These are phyloP conservation scores for Teratosphaeria gauchensis DNA, from an alignment of 2,329 filamentous ascomycete species.

Conservation along the genomic window DNA sequence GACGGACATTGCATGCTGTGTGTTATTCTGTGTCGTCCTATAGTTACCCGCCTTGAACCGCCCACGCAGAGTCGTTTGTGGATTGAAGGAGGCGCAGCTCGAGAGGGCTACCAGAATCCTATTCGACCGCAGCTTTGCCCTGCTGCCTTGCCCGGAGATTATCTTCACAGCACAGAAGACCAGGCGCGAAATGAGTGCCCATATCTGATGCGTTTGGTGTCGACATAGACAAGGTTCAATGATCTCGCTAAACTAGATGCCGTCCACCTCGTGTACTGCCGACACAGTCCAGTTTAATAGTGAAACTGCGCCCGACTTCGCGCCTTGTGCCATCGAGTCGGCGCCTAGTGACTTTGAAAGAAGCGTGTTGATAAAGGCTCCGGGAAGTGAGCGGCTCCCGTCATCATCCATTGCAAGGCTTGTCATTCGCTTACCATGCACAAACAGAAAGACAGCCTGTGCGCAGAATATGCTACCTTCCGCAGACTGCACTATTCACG, in stretches of 20 bases:
- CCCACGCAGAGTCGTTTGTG: neutral
- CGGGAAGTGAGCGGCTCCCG: neutral
- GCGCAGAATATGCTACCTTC: slow-evolving; percentile 3
- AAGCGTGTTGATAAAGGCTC: neutral
- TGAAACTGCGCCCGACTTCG: neutral
- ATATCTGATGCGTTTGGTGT: neutral
- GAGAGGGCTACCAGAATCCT: neutral
- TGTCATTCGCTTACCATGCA: neutral
- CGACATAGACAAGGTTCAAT: neutral
- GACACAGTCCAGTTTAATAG: neutral
- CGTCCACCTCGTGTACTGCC: neutral
- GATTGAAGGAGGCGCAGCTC: neutral
- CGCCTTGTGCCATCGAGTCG: neutral
- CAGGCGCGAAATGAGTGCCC: neutral
- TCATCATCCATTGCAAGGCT: neutral
- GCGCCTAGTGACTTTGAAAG: neutral
- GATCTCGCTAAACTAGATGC: neutral
- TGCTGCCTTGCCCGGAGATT: neutral
- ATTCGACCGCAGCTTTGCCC: neutral
- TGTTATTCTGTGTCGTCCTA: neutral
- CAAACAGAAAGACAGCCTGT: neutral
- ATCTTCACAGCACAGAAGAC: neutral
- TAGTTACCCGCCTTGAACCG: neutral
- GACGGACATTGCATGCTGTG: neutral
- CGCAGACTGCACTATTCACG: slow-evolving; percentile 1